Percentiles rank a stretch among this genome's conserved stretches.
Evolutionary conservation across 1,139 yeast genomes (phyloP).

Genomic region (Saccharomycopsis hybrid): DNA sequence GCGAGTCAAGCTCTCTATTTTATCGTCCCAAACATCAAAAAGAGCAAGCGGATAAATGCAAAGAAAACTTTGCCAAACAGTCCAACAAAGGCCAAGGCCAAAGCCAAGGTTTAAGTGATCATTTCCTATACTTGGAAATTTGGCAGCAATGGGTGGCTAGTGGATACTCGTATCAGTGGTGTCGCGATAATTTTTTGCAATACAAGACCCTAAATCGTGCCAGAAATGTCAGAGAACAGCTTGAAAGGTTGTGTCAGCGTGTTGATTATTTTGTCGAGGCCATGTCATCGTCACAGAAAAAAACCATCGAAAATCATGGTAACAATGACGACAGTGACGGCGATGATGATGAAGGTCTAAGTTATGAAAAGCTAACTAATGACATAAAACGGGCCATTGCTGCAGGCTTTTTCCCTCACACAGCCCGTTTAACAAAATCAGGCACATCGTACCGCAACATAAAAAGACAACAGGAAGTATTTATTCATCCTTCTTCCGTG

Average conservation of each 20-base stretch:
- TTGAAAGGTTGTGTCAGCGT: slow-evolving; percentile 53
- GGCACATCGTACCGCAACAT: slow-evolving; percentile 69
- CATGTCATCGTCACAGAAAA: slow-evolving; percentile 24
- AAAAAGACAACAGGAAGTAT: slow-evolving; percentile 58
- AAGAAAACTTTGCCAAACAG: slow-evolving; percentile 45
- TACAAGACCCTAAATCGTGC: slow-evolving; percentile 66
- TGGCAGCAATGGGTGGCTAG: slow-evolving; percentile 73
- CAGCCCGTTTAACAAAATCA: slow-evolving; percentile 60
- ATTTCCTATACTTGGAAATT: slow-evolving; percentile 63
- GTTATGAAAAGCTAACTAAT: slow-evolving; percentile 26
- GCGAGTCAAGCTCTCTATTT: slow-evolving; percentile 70
- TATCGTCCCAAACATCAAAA: slow-evolving; percentile 67
- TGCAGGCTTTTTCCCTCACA: slow-evolving; percentile 78
- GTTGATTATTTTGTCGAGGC: slow-evolving; percentile 39
- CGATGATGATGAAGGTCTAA: slow-evolving; percentile 19
- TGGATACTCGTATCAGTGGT: slow-evolving; percentile 76
- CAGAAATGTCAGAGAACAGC: slow-evolving; percentile 66
- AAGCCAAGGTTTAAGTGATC: slow-evolving; percentile 48
- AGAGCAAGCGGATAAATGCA: slow-evolving; percentile 58
- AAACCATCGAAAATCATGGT: slow-evolving; percentile 22
- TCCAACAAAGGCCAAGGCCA: slow-evolving; percentile 37
- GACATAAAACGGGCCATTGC: slow-evolving; percentile 62
- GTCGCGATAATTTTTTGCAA: slow-evolving; percentile 78
- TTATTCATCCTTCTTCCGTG: slow-evolving; percentile 78
- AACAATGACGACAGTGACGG: slow-evolving; percentile 19